A percentile compares a stretch with the other conserved stretches of the same genome.
Evolutionary conservation across 495 filamentous ascomycete genomes (phyloP).

Genomic region (Podospora pseudocomata): DNA sequence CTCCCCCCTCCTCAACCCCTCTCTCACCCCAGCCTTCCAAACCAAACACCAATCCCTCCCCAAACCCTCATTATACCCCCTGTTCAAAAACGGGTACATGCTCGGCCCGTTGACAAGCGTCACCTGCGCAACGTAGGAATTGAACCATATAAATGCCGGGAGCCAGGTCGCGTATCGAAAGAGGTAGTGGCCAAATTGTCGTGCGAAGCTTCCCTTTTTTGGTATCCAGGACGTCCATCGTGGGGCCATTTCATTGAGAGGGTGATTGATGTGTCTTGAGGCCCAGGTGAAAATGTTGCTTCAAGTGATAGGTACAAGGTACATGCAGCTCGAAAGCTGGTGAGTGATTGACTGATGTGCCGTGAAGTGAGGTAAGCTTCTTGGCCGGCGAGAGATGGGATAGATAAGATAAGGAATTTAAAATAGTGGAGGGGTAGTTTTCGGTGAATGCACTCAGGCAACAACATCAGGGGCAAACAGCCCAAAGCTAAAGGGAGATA

Average conservation of each 20-base stretch:
- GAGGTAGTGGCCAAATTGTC: constrained; percentile 43
- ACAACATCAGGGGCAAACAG: neutral
- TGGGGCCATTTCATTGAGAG: constrained; percentile 10
- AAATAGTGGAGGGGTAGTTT: neutral
- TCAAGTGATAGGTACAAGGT: neutral
- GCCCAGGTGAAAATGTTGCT: neutral
- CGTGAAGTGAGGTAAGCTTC: neutral
- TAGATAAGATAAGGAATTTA: constrained; percentile 3
- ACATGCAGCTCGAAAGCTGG: neutral
- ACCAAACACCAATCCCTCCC: constrained; percentile 52
- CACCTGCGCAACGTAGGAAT: constrained; percentile 57
- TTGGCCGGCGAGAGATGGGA: neutral
- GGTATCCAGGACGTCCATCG: constrained; percentile 5
- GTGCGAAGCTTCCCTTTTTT: constrained; percentile 27
- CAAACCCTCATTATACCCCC: constrained; percentile 55
- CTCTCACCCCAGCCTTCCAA: constrained; percentile 45
- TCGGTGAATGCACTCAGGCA: neutral
- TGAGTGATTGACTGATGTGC: too few species aligned
- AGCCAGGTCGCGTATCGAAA: constrained; percentile 57
- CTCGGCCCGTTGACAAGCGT: constrained; percentile 63
- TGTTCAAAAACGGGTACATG: constrained; percentile 76
- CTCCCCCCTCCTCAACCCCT: constrained; percentile 50
- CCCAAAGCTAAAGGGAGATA: too few species aligned
- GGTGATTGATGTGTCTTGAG: neutral
- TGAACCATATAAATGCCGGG: constrained; percentile 62